These are phyloP conservation scores for Osmanthus fragrans DNA, from an alignment of 257 asterid genomes.

Conservation along the genomic window DNA sequence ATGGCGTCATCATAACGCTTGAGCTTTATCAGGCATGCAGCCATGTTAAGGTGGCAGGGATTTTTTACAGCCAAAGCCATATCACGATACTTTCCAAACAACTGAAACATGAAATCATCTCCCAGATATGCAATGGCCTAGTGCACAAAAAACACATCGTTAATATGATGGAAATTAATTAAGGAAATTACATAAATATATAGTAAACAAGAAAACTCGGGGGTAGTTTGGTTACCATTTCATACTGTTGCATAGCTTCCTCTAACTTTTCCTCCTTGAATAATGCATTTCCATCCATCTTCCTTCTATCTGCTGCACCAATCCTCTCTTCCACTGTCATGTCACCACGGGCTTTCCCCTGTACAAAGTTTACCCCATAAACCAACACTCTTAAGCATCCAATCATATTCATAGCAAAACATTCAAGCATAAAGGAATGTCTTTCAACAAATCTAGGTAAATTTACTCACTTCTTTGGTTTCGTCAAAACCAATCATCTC, in stretches of 20 bases:
- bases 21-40: conserved; percentile 90
- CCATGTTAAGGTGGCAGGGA: conserved; percentile 96
- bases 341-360: conserved; percentile 96
- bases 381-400: neutral
- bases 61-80: conserved; percentile 98
- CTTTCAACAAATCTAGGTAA: conserved; percentile 13
- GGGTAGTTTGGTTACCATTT: conserved; percentile 60
- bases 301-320: conserved; percentile 93
- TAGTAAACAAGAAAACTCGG: conserved; percentile 3
- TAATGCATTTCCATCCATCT: conserved; percentile 89
- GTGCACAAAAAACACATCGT: conserved; percentile 9
- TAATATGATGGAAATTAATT: neutral
- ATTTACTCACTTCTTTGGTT: conserved; percentile 75
- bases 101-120: conserved; percentile 98
- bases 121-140: conserved; percentile 98
- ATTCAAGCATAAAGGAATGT: conserved; percentile 9
- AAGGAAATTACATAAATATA: neutral
- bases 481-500: conserved; percentile 97
- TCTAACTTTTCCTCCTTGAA: conserved; percentile 86
- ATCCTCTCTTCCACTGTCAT: conserved; percentile 99
- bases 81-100: conserved; percentile 91
- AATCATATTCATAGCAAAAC: neutral
- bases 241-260: conserved; percentile 96
- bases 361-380: conserved; percentile 26
- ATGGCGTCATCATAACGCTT: conserved; percentile 91